phyloP scores from a whole-genome alignment of 208 protist genomes.

The Trypanosoma conorhini region DNA sequence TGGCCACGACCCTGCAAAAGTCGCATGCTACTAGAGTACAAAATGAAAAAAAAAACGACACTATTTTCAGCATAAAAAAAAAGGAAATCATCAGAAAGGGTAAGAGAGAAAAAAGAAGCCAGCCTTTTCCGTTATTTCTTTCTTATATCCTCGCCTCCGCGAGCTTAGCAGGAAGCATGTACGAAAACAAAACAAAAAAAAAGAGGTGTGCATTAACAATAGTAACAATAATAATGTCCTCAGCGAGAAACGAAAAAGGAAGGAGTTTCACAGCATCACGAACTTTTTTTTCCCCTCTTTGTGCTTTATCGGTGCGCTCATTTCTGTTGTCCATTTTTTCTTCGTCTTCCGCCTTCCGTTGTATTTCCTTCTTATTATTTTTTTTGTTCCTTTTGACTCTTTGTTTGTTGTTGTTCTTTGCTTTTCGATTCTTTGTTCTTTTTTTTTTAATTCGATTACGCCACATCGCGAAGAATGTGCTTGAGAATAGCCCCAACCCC shows the following conservation, averaged over 20 bases:
- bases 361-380: slow-evolving; percentile 3
- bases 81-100: not conserved
- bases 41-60: slow-evolving; percentile 1
- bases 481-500: not conserved
- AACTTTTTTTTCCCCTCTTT: not conserved
- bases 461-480: not conserved
- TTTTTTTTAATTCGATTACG: not conserved
- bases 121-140: slow-evolving; percentile 9
- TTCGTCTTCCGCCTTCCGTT: not conserved
- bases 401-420: slow-evolving; percentile 11
- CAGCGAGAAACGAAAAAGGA: not conserved
- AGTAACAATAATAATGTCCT: not conserved
- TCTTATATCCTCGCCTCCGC: not conserved
- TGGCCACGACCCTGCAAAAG: too few species aligned
- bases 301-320: not conserved
- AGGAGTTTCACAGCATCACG: not conserved
- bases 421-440: not conserved
- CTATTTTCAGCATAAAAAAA: slow-evolving; percentile 2
- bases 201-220: not conserved
- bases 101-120: not conserved
- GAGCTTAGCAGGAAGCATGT: not conserved
- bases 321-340: not conserved
- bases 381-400: slow-evolving; percentile 8
- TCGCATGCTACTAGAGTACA: slow-evolving; percentile 6
- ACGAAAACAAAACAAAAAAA: slow-evolving; percentile 1